phyloP scores from a whole-genome alignment of 2,329 filamentous ascomycete species.

The Diaporthe aspalathi region DNA sequence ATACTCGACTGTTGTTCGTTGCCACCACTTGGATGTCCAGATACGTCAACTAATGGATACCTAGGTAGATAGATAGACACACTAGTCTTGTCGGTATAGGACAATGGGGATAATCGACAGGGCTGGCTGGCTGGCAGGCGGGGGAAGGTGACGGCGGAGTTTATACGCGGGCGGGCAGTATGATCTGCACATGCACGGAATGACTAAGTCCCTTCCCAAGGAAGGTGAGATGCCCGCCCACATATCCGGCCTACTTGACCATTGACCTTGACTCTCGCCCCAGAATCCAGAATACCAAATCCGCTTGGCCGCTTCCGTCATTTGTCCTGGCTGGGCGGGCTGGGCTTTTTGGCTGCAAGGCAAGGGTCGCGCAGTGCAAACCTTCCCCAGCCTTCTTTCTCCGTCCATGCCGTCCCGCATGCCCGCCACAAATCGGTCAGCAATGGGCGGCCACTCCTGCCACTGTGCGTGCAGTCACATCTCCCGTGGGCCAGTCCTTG shows the following conservation, averaged over 20 bases:
- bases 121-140: constrained; percentile 13
- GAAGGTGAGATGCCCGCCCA: no score
- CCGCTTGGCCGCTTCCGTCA: constrained; percentile 27
- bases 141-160: neutral
- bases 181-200: constrained; percentile 30
- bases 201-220: no score
- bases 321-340: constrained; percentile 1
- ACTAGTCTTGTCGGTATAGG: neutral
- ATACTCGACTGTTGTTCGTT: neutral
- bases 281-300: neutral
- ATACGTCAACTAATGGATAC: neutral
- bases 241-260: no score
- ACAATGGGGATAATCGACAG: neutral
- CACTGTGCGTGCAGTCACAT: neutral
- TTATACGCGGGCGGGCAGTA: neutral
- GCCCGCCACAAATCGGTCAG: neutral
- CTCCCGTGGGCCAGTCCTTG: neutral
- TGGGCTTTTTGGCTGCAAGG: neutral
- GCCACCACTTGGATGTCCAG: neutral
- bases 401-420: constrained; percentile 15
- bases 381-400: constrained; percentile 38
- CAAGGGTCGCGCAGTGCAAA: neutral
- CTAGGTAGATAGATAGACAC: no score
- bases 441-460: neutral
- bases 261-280: no score